Conservation (phyloP, 495 filamentous ascomycete species). For the Corynascus novoguineensis region DNA sequence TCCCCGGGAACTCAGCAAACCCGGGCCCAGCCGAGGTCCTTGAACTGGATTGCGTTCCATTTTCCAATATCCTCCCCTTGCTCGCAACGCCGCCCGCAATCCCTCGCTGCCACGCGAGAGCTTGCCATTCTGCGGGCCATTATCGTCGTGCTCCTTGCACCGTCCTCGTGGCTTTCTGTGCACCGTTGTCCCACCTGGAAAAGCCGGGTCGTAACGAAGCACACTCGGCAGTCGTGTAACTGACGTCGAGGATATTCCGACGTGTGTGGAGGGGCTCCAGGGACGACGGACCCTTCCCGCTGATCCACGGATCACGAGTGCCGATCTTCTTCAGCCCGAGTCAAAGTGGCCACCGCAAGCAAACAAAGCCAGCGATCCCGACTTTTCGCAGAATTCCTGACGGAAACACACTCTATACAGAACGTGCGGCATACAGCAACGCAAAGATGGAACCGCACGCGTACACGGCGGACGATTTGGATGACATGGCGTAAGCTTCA, state of each 20-base stretch:
- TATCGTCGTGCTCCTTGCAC: constrained; percentile 3
- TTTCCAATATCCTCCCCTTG: not conserved
- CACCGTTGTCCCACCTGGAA: not conserved
- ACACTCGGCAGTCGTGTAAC: not conserved
- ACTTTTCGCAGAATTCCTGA: too few relatives aligned
- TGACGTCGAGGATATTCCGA: not conserved
- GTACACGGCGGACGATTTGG: constrained; percentile 8
- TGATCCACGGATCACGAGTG: not conserved
- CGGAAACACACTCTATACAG: not conserved
- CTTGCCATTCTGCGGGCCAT: not conserved
- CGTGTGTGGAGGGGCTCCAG: not conserved
- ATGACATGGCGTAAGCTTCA: constrained; percentile 20
- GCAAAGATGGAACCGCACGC: constrained; percentile 11
- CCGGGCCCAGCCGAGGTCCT: too few relatives aligned
- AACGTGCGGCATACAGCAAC: not conserved
- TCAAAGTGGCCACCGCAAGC: not conserved
- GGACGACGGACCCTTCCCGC: not conserved
- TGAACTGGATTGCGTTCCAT: not conserved
- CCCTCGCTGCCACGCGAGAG: constrained; percentile 8
- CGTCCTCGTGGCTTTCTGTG: constrained; percentile 5
- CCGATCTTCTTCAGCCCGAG: not conserved
- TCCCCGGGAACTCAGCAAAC: not conserved
- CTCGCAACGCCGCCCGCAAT: not conserved
- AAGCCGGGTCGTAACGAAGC: too few relatives aligned
- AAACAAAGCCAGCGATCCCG: not conserved